Base-by-base conservation (phyloP, 1,284 basidiomycete species). In the Hymenochaete sp. region DNA sequence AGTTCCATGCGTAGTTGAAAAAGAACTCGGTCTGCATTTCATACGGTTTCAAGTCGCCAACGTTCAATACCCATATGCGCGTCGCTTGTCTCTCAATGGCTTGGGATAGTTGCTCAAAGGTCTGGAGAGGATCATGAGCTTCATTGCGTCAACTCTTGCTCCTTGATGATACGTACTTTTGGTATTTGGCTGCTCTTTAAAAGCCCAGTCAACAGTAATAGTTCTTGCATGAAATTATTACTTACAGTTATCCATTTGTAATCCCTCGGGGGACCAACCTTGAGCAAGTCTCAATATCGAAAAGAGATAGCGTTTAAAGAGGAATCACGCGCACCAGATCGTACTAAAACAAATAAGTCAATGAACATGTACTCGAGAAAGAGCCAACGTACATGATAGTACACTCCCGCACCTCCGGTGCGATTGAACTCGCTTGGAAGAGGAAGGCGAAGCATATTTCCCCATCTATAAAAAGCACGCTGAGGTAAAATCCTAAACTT, bases 1-100 rank as follows among this genome's bases (percentile, higher is more conserved):
- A 61, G 54, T 85, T 70, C 68, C 76, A 86, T 1, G 72, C 81
- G 39, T 74, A 71, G 14, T 64, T 67, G 52, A 85, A 63, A 67
- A 81, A 84, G 58, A 80, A 84, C 52, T 85, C 80, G 18, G 70
- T 77, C 36, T 79, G 73, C 55, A 77, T 71, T 53, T 87, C 83
- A 54, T 79, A 79, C 0, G 80, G 79, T 57, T 86, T 86, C 29
- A 86, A 61, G 54, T 86, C 82, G 16, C 81, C 82, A 27, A 80
- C 77, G 54, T 79, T 79, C 35, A 79, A 57, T 28, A 79, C 67
- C 77, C 77, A 80, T 27, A 79, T 61, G 14, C 66, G 67, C 4
- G 63, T 71, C 1, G 77, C 76, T n/a, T 75, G 62, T 16, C 73
- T 69, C 21, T 73, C 72, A 10, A 78, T 66, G 2, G 77, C 76